Evolutionary conservation across 1,139 yeast species (phyloP).

Genomic region (Spathaspora sp.): DNA sequence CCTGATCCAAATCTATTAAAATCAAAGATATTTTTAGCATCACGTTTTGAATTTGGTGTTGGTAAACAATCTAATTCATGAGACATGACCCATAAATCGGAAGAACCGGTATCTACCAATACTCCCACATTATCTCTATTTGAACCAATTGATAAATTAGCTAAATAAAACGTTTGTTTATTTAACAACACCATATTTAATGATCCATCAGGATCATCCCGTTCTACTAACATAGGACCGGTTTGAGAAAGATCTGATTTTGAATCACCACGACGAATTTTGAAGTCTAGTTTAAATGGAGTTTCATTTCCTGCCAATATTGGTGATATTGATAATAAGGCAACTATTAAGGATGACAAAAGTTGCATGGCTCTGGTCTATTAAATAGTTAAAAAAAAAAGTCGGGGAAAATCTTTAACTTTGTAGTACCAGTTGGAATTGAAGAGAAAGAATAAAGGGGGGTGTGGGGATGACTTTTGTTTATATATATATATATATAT

Average conservation of each 20-base stretch:
- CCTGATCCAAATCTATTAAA: constrained; percentile 1
- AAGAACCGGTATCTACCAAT: constrained; percentile 47
- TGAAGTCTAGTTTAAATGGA: constrained; percentile 23
- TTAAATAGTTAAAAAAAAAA: background rate
- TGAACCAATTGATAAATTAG: constrained; percentile 38
- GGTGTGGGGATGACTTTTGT: background rate
- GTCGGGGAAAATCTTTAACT: too few relatives aligned
- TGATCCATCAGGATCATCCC: constrained; percentile 33
- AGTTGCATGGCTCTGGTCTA: background rate
- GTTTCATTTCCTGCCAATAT: background rate
- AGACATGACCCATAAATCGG: constrained; percentile 48
- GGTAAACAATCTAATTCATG: constrained; percentile 28
- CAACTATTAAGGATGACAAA: background rate
- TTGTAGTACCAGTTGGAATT: too few relatives aligned
- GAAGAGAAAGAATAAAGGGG: background rate
- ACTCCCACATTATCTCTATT: constrained; percentile 29
- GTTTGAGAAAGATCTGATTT: constrained; percentile 17
- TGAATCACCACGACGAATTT: constrained; percentile 26
- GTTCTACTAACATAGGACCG: constrained; percentile 24
- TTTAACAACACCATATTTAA: constrained; percentile 42
- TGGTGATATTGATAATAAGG: background rate
- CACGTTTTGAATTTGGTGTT: constrained; percentile 4
- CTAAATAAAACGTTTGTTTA: constrained; percentile 49
- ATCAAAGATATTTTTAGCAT: background rate
- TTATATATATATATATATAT: background rate